phyloP scores from a whole-genome alignment of 305 asterid species.

The Fraxinus angustifolia region DNA sequence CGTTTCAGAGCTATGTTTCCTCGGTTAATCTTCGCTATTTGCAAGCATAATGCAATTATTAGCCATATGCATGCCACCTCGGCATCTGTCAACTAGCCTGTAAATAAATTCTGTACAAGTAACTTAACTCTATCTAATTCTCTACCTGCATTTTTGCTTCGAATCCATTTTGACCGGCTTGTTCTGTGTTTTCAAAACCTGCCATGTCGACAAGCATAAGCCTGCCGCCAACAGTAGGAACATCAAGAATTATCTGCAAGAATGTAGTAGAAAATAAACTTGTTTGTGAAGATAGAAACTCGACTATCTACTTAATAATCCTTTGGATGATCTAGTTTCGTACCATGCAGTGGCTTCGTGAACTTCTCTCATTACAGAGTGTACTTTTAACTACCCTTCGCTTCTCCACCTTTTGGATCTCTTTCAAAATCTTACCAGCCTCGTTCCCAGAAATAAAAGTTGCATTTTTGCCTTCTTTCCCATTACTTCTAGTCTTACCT shows the following conservation, averaged over 20 bases:
- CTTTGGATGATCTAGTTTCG: not conserved
- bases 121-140: not conserved
- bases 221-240: constrained; percentile 91
- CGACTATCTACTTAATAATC: not conserved
- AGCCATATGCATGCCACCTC: not conserved
- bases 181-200: constrained; percentile 94
- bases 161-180: constrained; percentile 83
- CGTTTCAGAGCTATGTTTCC: constrained; percentile 85
- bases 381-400: constrained; percentile 86
- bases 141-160: constrained; percentile 92
- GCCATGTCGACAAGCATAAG: constrained; percentile 98
- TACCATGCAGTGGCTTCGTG: constrained; percentile 97
- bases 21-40: constrained; percentile 91
- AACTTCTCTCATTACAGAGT: constrained; percentile 85
- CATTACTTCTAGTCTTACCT: constrained; percentile 87
- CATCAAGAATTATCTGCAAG: constrained; percentile 79
- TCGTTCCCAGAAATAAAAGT: constrained; percentile 81
- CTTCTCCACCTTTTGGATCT: constrained; percentile 92
- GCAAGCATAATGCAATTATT: constrained; percentile 20
- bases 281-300: not conserved
- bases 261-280: not conserved
- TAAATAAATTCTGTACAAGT: not conserved
- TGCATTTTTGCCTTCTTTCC: constrained; percentile 89
- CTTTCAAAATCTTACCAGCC: constrained; percentile 81
- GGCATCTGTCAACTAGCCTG: not conserved